Evolutionary conservation across 1,284 basidiomycete species (phyloP).

Genomic region (Papiliotrema fonsecae): DNA sequence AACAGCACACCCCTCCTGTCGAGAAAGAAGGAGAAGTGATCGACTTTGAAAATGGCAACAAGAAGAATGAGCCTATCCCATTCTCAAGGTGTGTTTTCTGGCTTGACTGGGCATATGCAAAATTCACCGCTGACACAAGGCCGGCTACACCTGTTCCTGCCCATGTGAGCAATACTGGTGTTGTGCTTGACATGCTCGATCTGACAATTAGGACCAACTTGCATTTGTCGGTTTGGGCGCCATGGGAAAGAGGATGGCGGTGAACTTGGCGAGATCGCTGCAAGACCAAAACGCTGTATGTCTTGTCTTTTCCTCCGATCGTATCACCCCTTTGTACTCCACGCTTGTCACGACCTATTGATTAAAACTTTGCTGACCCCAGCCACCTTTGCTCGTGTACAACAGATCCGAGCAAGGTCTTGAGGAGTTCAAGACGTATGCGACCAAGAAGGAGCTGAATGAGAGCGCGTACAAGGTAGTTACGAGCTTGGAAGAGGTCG

Average conservation of each 20-base stretch:
- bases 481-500: slow-evolving; percentile 38
- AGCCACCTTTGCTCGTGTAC: slow-evolving; percentile 46
- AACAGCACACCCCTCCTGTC: slow-evolving; percentile 18
- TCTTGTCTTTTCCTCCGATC: too few relatives aligned
- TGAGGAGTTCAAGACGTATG: slow-evolving; percentile 36
- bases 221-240: slow-evolving; percentile 48
- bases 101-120: neutral
- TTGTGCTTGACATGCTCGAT: neutral
- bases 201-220: slow-evolving; percentile 30
- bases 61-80: slow-evolving; percentile 30
- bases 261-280: slow-evolving; percentile 40
- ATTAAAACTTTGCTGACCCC: neutral
- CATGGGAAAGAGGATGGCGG: slow-evolving; percentile 47
- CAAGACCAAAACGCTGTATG: slow-evolving; percentile 6
- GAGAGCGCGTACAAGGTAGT: slow-evolving; percentile 34
- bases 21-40: slow-evolving; percentile 18
- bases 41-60: slow-evolving; percentile 4
- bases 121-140: slow-evolving; percentile 14
- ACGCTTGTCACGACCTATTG: neutral
- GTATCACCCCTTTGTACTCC: too few relatives aligned
- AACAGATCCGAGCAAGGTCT: slow-evolving; percentile 40
- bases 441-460: slow-evolving; percentile 21
- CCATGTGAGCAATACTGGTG: slow-evolving; percentile 22
- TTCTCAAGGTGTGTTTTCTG: slow-evolving; percentile 40
- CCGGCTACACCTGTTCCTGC: slow-evolving; percentile 36